Base-by-base conservation (phyloP, 345 rosid genomes). In the Fremontodendron californicum region DNA sequence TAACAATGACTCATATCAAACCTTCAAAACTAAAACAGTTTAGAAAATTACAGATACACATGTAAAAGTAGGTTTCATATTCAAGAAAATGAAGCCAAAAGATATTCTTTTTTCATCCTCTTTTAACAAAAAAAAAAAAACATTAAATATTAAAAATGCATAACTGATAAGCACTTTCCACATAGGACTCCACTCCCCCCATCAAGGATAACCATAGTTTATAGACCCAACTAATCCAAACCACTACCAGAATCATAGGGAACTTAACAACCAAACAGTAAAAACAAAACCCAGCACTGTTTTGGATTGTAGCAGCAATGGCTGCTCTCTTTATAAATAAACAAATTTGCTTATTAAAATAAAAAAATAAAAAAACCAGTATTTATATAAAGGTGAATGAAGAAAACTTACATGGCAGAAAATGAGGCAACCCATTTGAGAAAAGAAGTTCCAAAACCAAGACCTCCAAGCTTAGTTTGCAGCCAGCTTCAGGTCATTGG, bases 371-470 rank as follows among this genome's bases (percentile, higher is more conserved):
- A 48, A 16, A 55, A 55, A 31, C 61, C 61, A 9, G 61, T 2
- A 2, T 55, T 55, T 8, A 23, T 3, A 3, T 9, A 23, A 55
- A 55, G n/a, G n/a, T n/a, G n/a, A n/a, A n/a, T n/a, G 11, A 60
- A 12, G 71, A 42, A 16, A 23, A 82, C 92, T 78, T 42, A 94
- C 93, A 93, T 93, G 45, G 99, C 97, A 40, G 97, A 85, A 49
- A 89, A 78, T 42, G 99, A 90, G 71, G 98, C 93, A 1, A 93
- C 82, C 95, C 97, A 93, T 86, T 90, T 85, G 86, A 93, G 94
- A 60, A 93, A 87, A 76, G 93, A 80, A 58, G 97, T 91, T 57
- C 94, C 93, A 4, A 89, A 89, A 3, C 94, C 91, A 75, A 91
- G 6, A n/a, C n/a, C n/a, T n/a, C n/a, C n/a, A n/a, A n/a, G n/a